Conservation (phyloP, 2,329 filamentous ascomycete species). For the Sarocladium oryzae region DNA sequence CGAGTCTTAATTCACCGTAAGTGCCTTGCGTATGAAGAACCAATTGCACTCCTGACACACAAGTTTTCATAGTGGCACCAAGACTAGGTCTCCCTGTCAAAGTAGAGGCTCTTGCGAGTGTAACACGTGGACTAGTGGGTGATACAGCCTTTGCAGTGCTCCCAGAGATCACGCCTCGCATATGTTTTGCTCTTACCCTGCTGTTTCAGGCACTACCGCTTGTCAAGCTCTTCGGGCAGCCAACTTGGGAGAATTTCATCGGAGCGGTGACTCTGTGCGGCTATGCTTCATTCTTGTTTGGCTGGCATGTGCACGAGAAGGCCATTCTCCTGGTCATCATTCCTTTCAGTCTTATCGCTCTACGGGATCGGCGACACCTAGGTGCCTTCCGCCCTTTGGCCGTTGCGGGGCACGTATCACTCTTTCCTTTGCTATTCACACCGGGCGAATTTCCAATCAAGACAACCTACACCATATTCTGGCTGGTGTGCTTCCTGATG, state of each 20-base stretch:
- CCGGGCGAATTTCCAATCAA: slow-evolving; percentile 91
- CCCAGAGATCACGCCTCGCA: slow-evolving; percentile 72
- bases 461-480: slow-evolving; percentile 84
- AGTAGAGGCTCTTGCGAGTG: slow-evolving; percentile 70
- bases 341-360: slow-evolving; percentile 86
- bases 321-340: slow-evolving; percentile 91
- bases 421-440: slow-evolving; percentile 92
- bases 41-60: too few relatives aligned
- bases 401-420: slow-evolving; percentile 87
- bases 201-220: slow-evolving; percentile 75
- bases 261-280: slow-evolving; percentile 87
- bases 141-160: slow-evolving; percentile 92
- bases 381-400: slow-evolving; percentile 87
- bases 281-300: slow-evolving; percentile 94
- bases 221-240: slow-evolving; percentile 68
- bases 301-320: slow-evolving; percentile 98
- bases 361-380: slow-evolving; percentile 84
- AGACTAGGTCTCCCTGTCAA: slow-evolving; percentile 70
- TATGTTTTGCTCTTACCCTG: slow-evolving; percentile 78
- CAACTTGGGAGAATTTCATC: slow-evolving; percentile 84
- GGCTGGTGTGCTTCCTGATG: slow-evolving; percentile 80
- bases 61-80: slow-evolving; percentile 59
- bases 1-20: slow-evolving; percentile 73
- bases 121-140: slow-evolving; percentile 87
- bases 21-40: slow-evolving; percentile 27